Evolutionary conservation across 1,284 basidiomycete genomes (phyloP), one percentile per base, ranked within the genome.

Genomic region (Tylopilus sp.): DNA sequence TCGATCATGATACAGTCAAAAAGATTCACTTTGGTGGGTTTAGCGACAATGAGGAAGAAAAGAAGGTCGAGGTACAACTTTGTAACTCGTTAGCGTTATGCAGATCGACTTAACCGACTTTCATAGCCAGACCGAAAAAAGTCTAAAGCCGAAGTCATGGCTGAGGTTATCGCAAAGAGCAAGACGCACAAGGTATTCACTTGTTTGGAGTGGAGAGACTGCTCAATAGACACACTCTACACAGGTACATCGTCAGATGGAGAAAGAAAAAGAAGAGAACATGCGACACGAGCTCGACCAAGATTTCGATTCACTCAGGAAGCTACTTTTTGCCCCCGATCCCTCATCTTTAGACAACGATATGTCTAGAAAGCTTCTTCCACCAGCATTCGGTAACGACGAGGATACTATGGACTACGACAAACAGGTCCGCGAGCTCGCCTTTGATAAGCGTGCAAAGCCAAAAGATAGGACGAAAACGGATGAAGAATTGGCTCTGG

Each of bases 381-480:
- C 42, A 8, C 44, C 48, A 9, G 46, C 44, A 30, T 44, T 55
- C 1, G 39, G 41, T 26, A 19, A 52, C 28, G 54, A 54, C 23
- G 50, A 59, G 13, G 68, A 55, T 44, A 62, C 55, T 57, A 77
- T 73, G 37, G 79, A 87, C 57, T 99, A 99, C 62, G 97, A 99
- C 69, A 85, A 89, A 55, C 86, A 87, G 58, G 94, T 99, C 4
- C 86, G 91, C 33, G 89, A 94, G 57, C 81, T 99, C 28, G 95
- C 89, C 0, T 97, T 95, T 61, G 97, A 99, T 51, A 84, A 89
- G 56, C 82, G 97, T 4, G 91, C 96, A 8, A 91, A 95, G 61
- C 92, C 97, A 1, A 97, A 94, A 64, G 92, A 99, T 65, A 76
- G 97, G 48, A 92, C 93, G 35, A 98, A 97, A 74, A 97, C 95